Evolutionary conservation across 2,329 filamentous ascomycete genomes (phyloP).

Genomic region (Neospermospora avenae): DNA sequence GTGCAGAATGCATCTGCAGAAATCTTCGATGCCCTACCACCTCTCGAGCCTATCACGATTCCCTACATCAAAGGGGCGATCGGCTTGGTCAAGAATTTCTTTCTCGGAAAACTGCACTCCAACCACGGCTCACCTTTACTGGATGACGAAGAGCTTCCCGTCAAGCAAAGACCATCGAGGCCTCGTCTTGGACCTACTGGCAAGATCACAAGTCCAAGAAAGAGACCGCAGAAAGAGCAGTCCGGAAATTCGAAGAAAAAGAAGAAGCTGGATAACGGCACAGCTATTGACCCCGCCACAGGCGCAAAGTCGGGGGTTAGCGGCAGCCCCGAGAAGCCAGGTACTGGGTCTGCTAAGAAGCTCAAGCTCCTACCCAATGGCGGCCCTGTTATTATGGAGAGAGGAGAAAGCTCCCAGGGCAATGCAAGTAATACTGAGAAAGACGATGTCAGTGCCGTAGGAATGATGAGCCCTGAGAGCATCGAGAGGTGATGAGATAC

Average conservation of each 20-base stretch:
- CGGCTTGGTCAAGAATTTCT: slow-evolving; percentile 86
- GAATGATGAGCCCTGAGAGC: slow-evolving; percentile 84
- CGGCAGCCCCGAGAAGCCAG: slow-evolving; percentile 39
- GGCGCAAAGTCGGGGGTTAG: slow-evolving; percentile 33
- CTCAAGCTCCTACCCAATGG: slow-evolving; percentile 39
- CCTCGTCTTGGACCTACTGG: slow-evolving; percentile 69
- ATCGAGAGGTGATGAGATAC: slow-evolving; percentile 24
- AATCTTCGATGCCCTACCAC: slow-evolving; percentile 60
- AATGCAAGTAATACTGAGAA: slow-evolving; percentile 54
- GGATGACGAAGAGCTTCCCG: slow-evolving; percentile 91
- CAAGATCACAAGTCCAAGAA: slow-evolving; percentile 83
- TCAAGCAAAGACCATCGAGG: slow-evolving; percentile 70
- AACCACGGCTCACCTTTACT: slow-evolving; percentile 79
- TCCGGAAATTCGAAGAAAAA: slow-evolving; percentile 83
- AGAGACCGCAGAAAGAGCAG: slow-evolving; percentile 77
- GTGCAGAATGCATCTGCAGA: slow-evolving; percentile 52
- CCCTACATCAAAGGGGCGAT: slow-evolving; percentile 78
- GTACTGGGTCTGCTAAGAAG: slow-evolving; percentile 50
- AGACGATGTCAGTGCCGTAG: slow-evolving; percentile 64
- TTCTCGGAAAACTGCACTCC: slow-evolving; percentile 81
- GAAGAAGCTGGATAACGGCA: slow-evolving; percentile 67
- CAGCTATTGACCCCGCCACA: slow-evolving; percentile 34
- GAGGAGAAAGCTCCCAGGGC: slow-evolving; percentile 54
- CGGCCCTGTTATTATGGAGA: slow-evolving; percentile 50
- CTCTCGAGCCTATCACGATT: slow-evolving; percentile 73